A percentile compares a stretch with the other conserved stretches of the same genome.
Conservation (phyloP, 2,329 filamentous ascomycete species). For the Clarireedia monteithiana region DNA sequence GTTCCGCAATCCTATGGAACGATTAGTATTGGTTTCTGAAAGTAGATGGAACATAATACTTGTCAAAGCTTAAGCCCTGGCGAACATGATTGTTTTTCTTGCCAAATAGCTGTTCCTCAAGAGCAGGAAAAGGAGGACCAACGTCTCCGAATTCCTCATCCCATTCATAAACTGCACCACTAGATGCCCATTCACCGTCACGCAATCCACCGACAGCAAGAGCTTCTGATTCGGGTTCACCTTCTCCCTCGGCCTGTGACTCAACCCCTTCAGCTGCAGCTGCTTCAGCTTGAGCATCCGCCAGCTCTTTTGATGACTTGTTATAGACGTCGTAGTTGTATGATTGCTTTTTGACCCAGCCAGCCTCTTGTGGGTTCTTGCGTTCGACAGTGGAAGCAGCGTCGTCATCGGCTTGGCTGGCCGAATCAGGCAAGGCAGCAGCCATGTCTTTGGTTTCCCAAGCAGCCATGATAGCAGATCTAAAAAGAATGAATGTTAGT, state of each 20-base stretch:
- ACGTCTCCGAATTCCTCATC: constrained; percentile 80
- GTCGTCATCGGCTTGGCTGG: constrained; percentile 4
- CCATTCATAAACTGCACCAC: constrained; percentile 63
- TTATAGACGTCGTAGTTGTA: constrained; percentile 28
- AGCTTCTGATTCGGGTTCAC: not conserved
- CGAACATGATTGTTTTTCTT: constrained; percentile 36
- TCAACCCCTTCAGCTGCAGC: constrained; percentile 2
- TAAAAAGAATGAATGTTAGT: not conserved
- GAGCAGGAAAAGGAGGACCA: constrained; percentile 58
- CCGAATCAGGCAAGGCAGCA: constrained; percentile 26
- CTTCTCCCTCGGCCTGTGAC: not conserved
- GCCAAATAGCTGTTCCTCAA: constrained; percentile 73
- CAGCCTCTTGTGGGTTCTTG: constrained; percentile 25
- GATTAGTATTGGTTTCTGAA: constrained; percentile 15
- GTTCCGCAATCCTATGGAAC: constrained; percentile 41
- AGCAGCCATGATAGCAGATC: constrained; percentile 14
- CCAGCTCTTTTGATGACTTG: constrained; percentile 23
- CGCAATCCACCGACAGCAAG: constrained; percentile 18
- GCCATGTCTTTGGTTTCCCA: constrained; percentile 25
- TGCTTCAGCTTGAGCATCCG: constrained; percentile 11
- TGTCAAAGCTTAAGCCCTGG: constrained; percentile 56
- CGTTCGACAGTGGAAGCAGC: constrained; percentile 2
- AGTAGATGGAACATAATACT: constrained; percentile 35
- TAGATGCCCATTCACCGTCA: constrained; percentile 22
- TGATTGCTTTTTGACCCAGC: constrained; percentile 22